Evolutionary conservation across 352 stramenopile species (phyloP).

Genomic region (Phytophthora pistaciae): DNA sequence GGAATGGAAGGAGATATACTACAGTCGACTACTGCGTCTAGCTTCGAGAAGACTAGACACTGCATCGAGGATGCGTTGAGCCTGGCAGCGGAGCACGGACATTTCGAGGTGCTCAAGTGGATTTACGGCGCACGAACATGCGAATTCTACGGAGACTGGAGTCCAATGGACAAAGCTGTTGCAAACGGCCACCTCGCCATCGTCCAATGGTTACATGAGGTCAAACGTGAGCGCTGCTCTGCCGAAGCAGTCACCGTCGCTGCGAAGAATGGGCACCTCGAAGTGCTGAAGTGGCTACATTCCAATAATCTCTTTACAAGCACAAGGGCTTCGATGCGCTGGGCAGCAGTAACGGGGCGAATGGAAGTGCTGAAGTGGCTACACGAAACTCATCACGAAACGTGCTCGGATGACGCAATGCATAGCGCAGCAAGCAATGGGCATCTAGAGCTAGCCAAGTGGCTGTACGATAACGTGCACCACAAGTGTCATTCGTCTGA

Average conservation of each 20-base stretch:
- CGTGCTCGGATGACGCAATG: not conserved
- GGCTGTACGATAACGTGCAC: not conserved
- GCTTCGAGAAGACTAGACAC: not conserved
- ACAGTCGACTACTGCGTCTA: too few relatives aligned
- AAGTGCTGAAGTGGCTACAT: not conserved
- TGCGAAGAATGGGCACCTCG: not conserved
- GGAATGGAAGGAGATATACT: not conserved
- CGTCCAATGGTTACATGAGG: not conserved
- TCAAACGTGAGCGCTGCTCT: not conserved
- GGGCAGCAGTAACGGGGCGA: not conserved
- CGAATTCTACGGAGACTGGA: not conserved
- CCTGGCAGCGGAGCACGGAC: not conserved
- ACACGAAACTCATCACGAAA: not conserved
- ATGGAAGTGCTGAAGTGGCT: not conserved
- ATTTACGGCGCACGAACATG: not conserved
- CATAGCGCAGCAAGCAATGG: not conserved
- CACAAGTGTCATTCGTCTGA: not conserved
- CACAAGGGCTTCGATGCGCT: not conserved
- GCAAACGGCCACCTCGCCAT: not conserved
- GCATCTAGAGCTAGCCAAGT: not conserved
- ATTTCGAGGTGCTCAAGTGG: constrained; percentile 1
- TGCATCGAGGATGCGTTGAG: not conserved
- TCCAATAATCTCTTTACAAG: not conserved
- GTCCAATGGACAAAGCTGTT: not conserved
- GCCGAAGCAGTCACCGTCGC: not conserved